Evolutionary conservation across 148 eudicot genomes (phyloP), one percentile per base, ranked within the genome.

Genomic region (Cornus kousa): DNA sequence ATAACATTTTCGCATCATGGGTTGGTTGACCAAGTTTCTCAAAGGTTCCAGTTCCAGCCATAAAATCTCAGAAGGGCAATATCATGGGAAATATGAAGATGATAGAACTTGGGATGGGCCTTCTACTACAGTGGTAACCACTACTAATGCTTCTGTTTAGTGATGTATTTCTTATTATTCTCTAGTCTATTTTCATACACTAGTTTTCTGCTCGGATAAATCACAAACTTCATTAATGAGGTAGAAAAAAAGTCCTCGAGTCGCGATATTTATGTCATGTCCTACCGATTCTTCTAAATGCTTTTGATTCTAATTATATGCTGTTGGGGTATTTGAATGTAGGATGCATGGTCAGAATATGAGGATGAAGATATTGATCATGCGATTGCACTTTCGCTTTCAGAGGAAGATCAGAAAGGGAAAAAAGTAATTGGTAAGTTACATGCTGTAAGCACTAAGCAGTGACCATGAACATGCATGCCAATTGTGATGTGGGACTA

Each of bases 301-400:
- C 64, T 55, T 57, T 19, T 37, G 48, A 53, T 33, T 9, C 64
- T 73, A 5, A 55, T 57, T 46, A 2, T 70, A 33, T 72, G 53
- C 64, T 78, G 39, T 72, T 57, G 67, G 80, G 75, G 83, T 53
- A 72, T 32, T 46, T 81, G 28, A 40, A 14, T 88, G 85, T 87
- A 93, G 98, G 97, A 88, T 78, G 86, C 86, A 17, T 86, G 80
- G 86, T 83, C 91, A 16, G 96, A 95, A 81, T 84, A 83, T 80
- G 97, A 87, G 75, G 83, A 82, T 71, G 96, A 95, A 85, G 97
- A 95, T 80, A 85, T 95, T 72, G 96, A 93, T 72, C 89, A 83
- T 73, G 98, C 98, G 60, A 93, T 93, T 83, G 98, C 98, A 81
- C 87, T 87, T 76, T 93, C 98, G 74, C 88, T 93, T 79, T 23